phyloP scores from a whole-genome alignment of 495 filamentous ascomycete genomes.

The Tuber borchii region DNA sequence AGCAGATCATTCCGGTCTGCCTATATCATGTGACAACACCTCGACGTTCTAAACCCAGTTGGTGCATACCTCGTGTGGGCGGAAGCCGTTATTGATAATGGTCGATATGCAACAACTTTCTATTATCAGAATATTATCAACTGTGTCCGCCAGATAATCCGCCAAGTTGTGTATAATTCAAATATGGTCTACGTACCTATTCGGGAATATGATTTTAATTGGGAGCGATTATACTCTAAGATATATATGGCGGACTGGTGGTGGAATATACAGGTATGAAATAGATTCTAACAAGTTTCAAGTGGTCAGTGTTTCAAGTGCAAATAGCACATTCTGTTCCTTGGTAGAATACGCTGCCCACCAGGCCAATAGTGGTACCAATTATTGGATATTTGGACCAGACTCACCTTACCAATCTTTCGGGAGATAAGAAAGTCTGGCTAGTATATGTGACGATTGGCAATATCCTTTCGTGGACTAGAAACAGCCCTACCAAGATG shows the following conservation, averaged over 20 bases:
- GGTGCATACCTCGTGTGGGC: too few species aligned
- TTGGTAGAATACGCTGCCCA: constrained; percentile 4
- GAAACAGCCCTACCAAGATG: constrained; percentile 1
- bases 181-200: constrained; percentile 2
- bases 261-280: constrained; percentile 4
- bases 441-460: constrained; percentile 5
- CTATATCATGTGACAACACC: not conserved
- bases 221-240: constrained; percentile 2
- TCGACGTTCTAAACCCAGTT: not conserved
- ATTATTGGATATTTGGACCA: constrained; percentile 16
- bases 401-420: constrained; percentile 29
- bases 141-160: not conserved
- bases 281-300: too few species aligned
- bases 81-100: too few species aligned
- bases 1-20: constrained; percentile 4
- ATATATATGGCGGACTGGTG: constrained; percentile 14
- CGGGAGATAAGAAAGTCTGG: constrained; percentile 19
- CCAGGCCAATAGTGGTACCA: constrained; percentile 6
- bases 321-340: too few species aligned
- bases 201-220: not conserved
- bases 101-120: not conserved
- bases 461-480: not conserved
- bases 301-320: too few species aligned
- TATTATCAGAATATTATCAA: not conserved
- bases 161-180: not conserved